These are phyloP conservation scores for Eucommia ulmoides DNA, from an alignment of 257 asterid genomes.

Conservation along the genomic window DNA sequence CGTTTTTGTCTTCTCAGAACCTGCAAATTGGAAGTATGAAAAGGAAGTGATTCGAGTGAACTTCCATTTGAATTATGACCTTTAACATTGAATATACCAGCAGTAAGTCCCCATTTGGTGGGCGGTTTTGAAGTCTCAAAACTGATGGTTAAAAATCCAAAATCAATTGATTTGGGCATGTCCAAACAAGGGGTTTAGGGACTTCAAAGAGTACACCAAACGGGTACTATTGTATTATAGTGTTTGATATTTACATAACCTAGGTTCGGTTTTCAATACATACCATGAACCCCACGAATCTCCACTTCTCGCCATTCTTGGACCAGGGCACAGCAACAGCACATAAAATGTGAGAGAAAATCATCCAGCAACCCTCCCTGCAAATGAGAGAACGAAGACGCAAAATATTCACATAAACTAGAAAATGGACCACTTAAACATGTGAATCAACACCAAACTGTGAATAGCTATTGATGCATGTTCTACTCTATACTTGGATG, in stretches of 20 bases:
- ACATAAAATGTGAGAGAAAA: constrained; percentile 81
- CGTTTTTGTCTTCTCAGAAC: constrained; percentile 34
- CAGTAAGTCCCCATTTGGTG: not conserved
- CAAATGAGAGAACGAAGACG: not conserved
- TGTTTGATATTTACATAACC: not conserved
- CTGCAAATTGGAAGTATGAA: constrained; percentile 22
- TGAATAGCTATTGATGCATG: not conserved
- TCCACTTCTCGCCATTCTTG: constrained; percentile 86
- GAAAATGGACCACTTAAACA: not conserved
- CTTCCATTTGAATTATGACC: not conserved
- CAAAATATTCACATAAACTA: not conserved
- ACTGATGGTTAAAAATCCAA: too few species aligned
- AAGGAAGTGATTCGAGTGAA: not conserved
- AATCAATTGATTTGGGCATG: not conserved
- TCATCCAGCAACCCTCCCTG: constrained; percentile 82
- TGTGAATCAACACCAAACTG: not conserved
- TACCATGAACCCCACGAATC: constrained; percentile 54
- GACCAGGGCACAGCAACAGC: constrained; percentile 93
- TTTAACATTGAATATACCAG: not conserved
- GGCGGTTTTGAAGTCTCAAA: too few species aligned
- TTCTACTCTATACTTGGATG: too few species aligned
- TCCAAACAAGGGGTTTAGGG: not conserved
- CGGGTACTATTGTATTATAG: not conserved
- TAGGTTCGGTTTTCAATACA: constrained; percentile 1
- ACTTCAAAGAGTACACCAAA: not conserved